Evolutionary conservation across 176 grass and related monocot species (phyloP).

Genomic region (Avena insularis): DNA sequence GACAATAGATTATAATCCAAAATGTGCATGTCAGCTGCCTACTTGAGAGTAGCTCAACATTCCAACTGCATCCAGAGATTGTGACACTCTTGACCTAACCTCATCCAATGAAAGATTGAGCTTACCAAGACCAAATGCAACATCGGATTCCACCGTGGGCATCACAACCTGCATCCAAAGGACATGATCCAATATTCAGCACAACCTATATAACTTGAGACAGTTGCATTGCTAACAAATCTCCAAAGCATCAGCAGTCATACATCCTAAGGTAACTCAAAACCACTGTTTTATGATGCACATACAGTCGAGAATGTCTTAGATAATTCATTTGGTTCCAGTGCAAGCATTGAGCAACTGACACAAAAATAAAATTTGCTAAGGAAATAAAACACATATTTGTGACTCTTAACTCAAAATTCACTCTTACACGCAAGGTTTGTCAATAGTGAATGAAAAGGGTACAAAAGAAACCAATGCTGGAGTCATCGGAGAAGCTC

Average conservation of each 20-base stretch:
- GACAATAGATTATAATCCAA: conserved; percentile 57
- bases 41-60: conserved; percentile 91
- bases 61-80: conserved; percentile 72
- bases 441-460: not conserved
- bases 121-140: conserved; percentile 97
- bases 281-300: not conserved
- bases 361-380: not conserved
- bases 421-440: not conserved
- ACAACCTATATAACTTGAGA: conserved; percentile 11
- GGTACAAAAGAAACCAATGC: not conserved
- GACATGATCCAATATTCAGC: conserved; percentile 3
- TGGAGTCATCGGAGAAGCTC: not conserved
- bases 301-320: not conserved
- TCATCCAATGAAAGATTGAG: conserved; percentile 75
- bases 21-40: conserved; percentile 50
- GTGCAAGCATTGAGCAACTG: not conserved
- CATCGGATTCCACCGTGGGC: conserved; percentile 91
- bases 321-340: not conserved
- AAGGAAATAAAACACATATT: not conserved
- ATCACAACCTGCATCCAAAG: conserved; percentile 72
- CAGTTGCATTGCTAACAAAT: conserved; percentile 13
- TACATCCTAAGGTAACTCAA: not conserved
- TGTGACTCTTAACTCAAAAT: conserved; percentile 21
- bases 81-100: conserved; percentile 80
- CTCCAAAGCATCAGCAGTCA: not conserved